These are phyloP conservation scores for Carex cristatella DNA, from an alignment of 176 grass and related monocot species.

Conservation along the genomic window DNA sequence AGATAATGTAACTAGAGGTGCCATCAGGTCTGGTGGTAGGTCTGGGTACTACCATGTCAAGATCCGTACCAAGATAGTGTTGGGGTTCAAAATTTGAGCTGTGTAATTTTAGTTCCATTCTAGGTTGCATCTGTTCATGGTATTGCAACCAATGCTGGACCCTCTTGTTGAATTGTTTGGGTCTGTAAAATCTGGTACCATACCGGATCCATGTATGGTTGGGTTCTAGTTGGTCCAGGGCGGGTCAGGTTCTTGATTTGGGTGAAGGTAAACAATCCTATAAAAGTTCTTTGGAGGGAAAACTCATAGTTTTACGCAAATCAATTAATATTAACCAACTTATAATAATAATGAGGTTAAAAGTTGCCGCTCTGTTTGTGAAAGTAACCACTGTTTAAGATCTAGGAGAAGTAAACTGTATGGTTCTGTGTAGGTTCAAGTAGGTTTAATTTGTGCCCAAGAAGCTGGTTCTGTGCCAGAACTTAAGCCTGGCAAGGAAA, in stretches of 20 bases:
- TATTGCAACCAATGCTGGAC: background rate
- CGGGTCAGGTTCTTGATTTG: background rate
- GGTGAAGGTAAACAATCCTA: background rate
- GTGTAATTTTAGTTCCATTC: background rate
- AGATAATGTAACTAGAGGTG: background rate
- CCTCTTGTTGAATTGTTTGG: background rate
- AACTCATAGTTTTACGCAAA: background rate
- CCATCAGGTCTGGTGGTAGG: background rate
- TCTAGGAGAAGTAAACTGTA: constrained; percentile 31
- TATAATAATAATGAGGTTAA: background rate
- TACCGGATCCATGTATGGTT: background rate
- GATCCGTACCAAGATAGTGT: background rate
- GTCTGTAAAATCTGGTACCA: background rate
- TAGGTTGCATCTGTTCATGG: background rate
- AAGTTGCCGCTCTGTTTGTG: background rate
- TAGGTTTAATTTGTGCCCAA: constrained; percentile 59
- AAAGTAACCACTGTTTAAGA: constrained; percentile 1
- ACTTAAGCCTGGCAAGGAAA: constrained; percentile 25
- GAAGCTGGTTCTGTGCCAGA: constrained; percentile 50
- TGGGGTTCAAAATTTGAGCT: background rate
- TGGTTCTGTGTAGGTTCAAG: constrained; percentile 41
- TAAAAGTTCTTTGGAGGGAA: background rate
- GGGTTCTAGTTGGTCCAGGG: background rate
- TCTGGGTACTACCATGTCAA: background rate
- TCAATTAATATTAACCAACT: background rate